A percentile compares a stretch with the other conserved stretches of the same genome.
phyloP scores from a whole-genome alignment of 169 alveolate genomes.

The Theileria luwenshuni region DNA sequence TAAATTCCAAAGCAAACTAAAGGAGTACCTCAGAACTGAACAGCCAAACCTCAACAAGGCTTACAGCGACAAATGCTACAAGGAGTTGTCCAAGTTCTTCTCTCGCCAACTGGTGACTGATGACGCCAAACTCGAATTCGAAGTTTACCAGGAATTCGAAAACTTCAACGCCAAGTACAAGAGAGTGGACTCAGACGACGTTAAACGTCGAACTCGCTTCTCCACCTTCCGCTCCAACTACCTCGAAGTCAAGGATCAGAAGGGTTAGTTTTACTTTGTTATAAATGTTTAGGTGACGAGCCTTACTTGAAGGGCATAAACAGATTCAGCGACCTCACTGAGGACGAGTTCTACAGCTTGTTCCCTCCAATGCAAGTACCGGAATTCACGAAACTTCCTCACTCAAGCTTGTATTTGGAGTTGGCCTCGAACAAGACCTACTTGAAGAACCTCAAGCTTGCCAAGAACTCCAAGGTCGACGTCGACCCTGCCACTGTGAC shows the following conservation, averaged over 20 bases:
- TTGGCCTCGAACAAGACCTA: neutral
- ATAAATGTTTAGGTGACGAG: constrained; percentile 16
- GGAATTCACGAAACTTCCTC: neutral
- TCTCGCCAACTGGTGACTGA: constrained; percentile 36
- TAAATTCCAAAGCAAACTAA: constrained; percentile 1
- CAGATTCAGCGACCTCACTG: constrained; percentile 57
- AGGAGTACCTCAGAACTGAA: constrained; percentile 10
- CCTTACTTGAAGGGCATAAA: constrained; percentile 48
- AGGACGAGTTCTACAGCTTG: constrained; percentile 15
- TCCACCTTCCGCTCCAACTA: constrained; percentile 37
- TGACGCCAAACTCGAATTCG: constrained; percentile 24
- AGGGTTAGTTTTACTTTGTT: neutral
- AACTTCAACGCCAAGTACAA: constrained; percentile 25
- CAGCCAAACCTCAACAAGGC: neutral
- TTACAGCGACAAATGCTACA: constrained; percentile 14
- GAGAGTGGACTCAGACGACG: constrained; percentile 12
- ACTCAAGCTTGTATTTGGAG: neutral
- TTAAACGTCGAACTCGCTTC: constrained; percentile 24
- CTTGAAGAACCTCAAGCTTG: constrained; percentile 9
- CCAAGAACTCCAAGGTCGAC: constrained; percentile 8
- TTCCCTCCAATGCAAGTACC: constrained; percentile 25
- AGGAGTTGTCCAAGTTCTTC: constrained; percentile 27
- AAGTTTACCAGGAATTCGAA: constrained; percentile 26
- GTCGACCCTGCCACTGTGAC: constrained; percentile 3
- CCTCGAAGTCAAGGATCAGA: constrained; percentile 19